Conservation (phyloP, 805 yeast species). For the Lipomyces anomalus region DNA sequence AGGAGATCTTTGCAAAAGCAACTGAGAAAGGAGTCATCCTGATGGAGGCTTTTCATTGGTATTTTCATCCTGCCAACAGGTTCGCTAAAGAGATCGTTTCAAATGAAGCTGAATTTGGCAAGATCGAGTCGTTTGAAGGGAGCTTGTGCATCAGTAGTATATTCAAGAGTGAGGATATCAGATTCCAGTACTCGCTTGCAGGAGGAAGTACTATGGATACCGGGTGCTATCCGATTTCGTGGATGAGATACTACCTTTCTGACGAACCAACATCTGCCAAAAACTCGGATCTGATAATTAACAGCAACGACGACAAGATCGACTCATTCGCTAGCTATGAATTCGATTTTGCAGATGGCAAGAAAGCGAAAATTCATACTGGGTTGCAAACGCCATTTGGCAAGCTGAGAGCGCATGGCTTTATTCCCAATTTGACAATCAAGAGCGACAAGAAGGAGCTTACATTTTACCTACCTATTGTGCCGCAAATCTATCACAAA, state of each 20-base stretch:
- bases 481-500: conserved; percentile 14
- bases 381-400: conserved; percentile 12
- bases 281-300: not conserved
- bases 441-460: conserved; percentile 11
- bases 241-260: conserved; percentile 15
- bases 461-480: conserved; percentile 9
- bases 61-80: conserved; percentile 16
- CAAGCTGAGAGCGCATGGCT: conserved; percentile 5
- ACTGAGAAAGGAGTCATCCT: conserved; percentile 10
- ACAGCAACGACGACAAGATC: conserved; percentile 8
- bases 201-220: conserved; percentile 21
- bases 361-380: conserved; percentile 4
- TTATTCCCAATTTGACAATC: conserved; percentile 12
- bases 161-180: not conserved
- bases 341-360: conserved; percentile 8
- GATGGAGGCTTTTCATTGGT: conserved; percentile 23
- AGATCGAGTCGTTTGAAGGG: conserved; percentile 10
- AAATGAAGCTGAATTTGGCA: conserved; percentile 15
- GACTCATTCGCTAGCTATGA: conserved; percentile 9
- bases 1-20: conserved; percentile 11
- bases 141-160: conserved; percentile 2
- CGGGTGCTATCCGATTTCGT: conserved; percentile 24
- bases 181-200: conserved; percentile 9
- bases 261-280: conserved; percentile 17
- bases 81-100: conserved; percentile 11